Evolutionary conservation across 2,329 filamentous ascomycete species (phyloP).

Genomic region (Trichoderma cornu-damae): DNA sequence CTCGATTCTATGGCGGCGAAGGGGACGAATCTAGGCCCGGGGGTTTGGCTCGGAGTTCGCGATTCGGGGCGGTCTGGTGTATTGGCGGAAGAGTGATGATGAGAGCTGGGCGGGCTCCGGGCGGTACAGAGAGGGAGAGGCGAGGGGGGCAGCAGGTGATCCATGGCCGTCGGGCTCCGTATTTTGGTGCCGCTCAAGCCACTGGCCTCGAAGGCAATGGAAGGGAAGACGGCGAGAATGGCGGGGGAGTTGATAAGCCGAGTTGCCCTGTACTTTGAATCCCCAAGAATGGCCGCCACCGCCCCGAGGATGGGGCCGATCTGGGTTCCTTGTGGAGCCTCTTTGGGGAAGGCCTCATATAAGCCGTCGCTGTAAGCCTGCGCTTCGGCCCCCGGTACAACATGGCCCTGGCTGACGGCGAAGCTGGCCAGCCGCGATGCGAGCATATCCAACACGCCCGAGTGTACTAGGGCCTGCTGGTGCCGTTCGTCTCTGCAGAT

Average conservation of each 20-base stretch:
- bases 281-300: constrained; percentile 67
- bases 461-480: constrained; percentile 64
- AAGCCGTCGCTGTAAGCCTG: constrained; percentile 51
- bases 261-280: constrained; percentile 73
- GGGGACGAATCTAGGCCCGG: constrained; percentile 28
- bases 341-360: constrained; percentile 53
- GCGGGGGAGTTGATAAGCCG: constrained; percentile 64
- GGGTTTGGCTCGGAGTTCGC: constrained; percentile 28
- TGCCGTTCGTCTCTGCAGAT: constrained; percentile 66
- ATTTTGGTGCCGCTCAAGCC: constrained; percentile 34
- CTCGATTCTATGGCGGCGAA: constrained; percentile 32
- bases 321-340: constrained; percentile 54
- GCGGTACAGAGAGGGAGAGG: constrained; percentile 44
- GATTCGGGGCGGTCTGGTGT: constrained; percentile 27
- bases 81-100: constrained; percentile 25
- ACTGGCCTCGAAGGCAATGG: constrained; percentile 41
- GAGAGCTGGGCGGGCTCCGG: constrained; percentile 26
- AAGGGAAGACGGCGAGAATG: constrained; percentile 64
- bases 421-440: constrained; percentile 68
- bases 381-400: constrained; percentile 59
- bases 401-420: constrained; percentile 61
- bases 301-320: constrained; percentile 71
- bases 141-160: constrained; percentile 57
- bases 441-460: constrained; percentile 72
- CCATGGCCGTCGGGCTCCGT: constrained; percentile 52